phyloP scores from a whole-genome alignment of 345 rosid genomes.

The Punica granatum region DNA sequence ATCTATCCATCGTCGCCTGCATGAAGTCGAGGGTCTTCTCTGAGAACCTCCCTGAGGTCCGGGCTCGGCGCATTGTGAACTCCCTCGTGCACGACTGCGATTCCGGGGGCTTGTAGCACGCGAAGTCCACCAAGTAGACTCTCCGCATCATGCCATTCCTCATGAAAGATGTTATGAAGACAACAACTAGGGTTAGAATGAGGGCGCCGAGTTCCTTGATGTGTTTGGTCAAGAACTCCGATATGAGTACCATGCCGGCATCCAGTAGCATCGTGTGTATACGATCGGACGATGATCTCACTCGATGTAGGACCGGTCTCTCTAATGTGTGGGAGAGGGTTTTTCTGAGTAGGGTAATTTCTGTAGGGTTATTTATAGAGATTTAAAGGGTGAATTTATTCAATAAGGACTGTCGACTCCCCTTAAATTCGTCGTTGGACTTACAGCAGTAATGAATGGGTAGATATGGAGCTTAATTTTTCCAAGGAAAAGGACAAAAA shows the following conservation, averaged over 20 bases:
- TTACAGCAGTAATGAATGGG: background rate
- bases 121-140: slow-evolving; percentile 54
- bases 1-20: slow-evolving; percentile 42
- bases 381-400: background rate
- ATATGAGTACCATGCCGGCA: too few relatives aligned
- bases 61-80: slow-evolving; percentile 46
- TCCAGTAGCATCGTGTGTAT: too few relatives aligned
- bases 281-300: too few relatives aligned
- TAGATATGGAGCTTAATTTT: background rate
- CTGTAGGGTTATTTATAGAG: background rate
- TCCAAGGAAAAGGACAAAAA: too few relatives aligned
- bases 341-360: background rate
- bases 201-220: background rate
- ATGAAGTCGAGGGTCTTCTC: slow-evolving; percentile 41
- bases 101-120: slow-evolving; percentile 46
- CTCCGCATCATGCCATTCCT: background rate
- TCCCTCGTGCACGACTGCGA: slow-evolving; percentile 32
- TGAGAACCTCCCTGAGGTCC: slow-evolving; percentile 36
- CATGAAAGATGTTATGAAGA: background rate
- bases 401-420: too few relatives aligned
- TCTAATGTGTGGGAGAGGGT: background rate
- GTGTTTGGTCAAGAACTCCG: background rate
- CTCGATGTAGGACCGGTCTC: too few relatives aligned
- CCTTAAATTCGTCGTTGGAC: too few relatives aligned
- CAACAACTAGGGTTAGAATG: background rate